Evolutionary conservation across 2,329 filamentous ascomycete genomes (phyloP).

Genomic region (Nannizziopsis barbatae): DNA sequence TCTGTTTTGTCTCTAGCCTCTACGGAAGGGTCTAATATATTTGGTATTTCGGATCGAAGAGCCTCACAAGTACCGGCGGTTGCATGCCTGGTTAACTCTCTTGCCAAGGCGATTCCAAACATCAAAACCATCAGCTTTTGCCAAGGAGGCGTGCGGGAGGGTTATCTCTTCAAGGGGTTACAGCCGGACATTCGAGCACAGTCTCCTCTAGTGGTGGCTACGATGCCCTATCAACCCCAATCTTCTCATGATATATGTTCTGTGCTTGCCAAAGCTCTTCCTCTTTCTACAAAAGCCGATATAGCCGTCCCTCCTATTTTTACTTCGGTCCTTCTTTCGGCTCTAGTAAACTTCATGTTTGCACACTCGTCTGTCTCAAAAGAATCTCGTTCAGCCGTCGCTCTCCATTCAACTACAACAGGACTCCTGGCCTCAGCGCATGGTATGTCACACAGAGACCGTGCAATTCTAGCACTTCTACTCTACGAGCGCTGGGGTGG

Average conservation of each 20-base stretch:
- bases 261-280: conserved; percentile 41
- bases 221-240: conserved; percentile 40
- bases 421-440: conserved; percentile 57
- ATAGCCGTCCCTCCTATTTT: conserved; percentile 34
- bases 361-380: conserved; percentile 42
- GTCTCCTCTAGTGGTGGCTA: conserved; percentile 56
- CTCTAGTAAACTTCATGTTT: conserved; percentile 51
- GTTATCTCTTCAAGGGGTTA: conserved; percentile 63
- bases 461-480: conserved; percentile 59
- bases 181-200: conserved; percentile 47
- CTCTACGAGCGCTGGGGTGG: conserved; percentile 65
- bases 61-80: conserved; percentile 77
- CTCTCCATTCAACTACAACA: conserved; percentile 60
- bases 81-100: conserved; percentile 63
- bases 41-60: conserved; percentile 68
- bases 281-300: conserved; percentile 22
- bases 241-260: conserved; percentile 39
- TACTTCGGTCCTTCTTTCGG: conserved; percentile 39
- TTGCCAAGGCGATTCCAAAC: conserved; percentile 56
- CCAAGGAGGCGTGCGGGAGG: conserved; percentile 77
- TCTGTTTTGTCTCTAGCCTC: conserved; percentile 34
- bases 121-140: conserved; percentile 72
- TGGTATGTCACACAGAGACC: conserved; percentile 60
- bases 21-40: conserved; percentile 35
- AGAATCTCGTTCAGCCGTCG: conserved; percentile 51